Percentiles rank a stretch among this genome's conserved stretches.
phyloP scores from a whole-genome alignment of 306 rosid genomes.

The Boehmeria nivea region DNA sequence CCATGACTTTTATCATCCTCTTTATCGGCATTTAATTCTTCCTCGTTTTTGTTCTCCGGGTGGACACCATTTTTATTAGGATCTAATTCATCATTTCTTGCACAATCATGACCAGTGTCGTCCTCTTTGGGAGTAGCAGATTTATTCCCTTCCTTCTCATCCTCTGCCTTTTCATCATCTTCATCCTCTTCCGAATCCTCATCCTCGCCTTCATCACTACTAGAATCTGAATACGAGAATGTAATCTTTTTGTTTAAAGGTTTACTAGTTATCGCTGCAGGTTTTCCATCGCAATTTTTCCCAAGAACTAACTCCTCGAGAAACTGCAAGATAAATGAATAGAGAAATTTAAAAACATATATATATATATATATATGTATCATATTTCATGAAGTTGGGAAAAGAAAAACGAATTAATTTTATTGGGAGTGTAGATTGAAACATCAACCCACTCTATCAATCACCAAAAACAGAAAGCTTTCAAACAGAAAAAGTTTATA shows the following conservation, averaged over 20 bases:
- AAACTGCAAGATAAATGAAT: slow-evolving; percentile 45
- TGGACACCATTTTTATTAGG: no score
- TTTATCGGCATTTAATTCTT: slow-evolving; percentile 31
- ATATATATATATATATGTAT: no score
- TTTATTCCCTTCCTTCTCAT: slow-evolving; percentile 37
- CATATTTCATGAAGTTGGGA: no score
- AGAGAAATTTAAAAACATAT: not conserved
- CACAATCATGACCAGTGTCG: slow-evolving; percentile 15
- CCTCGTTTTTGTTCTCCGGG: no score
- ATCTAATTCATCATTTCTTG: no score
- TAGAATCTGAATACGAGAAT: slow-evolving; percentile 41
- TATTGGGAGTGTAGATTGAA: no score
- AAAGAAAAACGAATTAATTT: no score
- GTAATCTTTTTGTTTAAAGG: slow-evolving; percentile 70
- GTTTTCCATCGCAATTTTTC: slow-evolving; percentile 32
- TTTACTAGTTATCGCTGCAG: slow-evolving; percentile 31
- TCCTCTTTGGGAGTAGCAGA: slow-evolving; percentile 25
- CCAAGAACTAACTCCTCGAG: slow-evolving; percentile 67
- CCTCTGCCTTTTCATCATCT: slow-evolving; percentile 4
- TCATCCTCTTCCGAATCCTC: slow-evolving; percentile 27
- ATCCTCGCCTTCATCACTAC: not conserved
- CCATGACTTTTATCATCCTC: slow-evolving; percentile 22
- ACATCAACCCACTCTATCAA: not conserved
- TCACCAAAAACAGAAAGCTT: not conserved
- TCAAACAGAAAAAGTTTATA: not conserved